A percentile compares a stretch with the other conserved stretches of the same genome.
These are phyloP conservation scores for Lactarius tabidus DNA, from an alignment of 768 basidiomycete species.

Conservation along the genomic window DNA sequence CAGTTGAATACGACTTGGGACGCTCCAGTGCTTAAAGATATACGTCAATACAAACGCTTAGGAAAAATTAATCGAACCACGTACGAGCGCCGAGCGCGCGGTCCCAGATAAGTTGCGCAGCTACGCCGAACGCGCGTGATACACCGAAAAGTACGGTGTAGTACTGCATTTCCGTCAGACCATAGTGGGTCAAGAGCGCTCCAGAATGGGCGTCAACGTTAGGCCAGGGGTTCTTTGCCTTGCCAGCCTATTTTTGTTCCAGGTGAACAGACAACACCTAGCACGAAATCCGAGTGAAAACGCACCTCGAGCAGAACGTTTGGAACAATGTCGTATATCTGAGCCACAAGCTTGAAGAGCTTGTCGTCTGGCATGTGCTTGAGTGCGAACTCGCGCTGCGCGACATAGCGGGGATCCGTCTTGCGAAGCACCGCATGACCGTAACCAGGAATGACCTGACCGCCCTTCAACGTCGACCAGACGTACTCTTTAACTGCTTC, in stretches of 20 bases:
- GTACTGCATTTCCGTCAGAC: conserved; percentile 87
- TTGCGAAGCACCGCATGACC: conserved; percentile 85
- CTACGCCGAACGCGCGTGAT: conserved; percentile 89
- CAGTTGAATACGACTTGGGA: conserved; percentile 87
- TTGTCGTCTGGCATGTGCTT: conserved; percentile 85
- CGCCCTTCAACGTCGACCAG: conserved; percentile 89
- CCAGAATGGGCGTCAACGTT: conserved; percentile 98
- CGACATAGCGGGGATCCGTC: conserved; percentile 90
- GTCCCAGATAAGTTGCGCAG: conserved; percentile 89
- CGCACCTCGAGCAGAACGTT: conserved; percentile 81
- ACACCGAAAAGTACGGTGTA: conserved; percentile 98
- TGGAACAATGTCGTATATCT: conserved; percentile 85
- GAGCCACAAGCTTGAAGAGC: conserved; percentile 90
- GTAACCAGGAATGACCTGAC: conserved; percentile 92
- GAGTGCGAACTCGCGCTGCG: conserved; percentile 85
- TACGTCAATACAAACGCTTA: conserved; percentile 4
- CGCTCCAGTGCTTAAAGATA: conserved; percentile 65
- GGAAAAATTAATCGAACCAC: conserved; percentile 31
- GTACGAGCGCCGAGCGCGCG: conserved; percentile 86
- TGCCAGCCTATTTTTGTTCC: conserved; percentile 59
- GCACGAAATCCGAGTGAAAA: conserved; percentile 8
- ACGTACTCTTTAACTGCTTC: conserved; percentile 91
- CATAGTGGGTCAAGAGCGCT: conserved; percentile 81
- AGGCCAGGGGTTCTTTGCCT: conserved; percentile 93
- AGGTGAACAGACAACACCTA: conserved; percentile 1